Base-by-base conservation (phyloP, 2,329 filamentous ascomycete genomes). In the Colletotrichum sojae region DNA sequence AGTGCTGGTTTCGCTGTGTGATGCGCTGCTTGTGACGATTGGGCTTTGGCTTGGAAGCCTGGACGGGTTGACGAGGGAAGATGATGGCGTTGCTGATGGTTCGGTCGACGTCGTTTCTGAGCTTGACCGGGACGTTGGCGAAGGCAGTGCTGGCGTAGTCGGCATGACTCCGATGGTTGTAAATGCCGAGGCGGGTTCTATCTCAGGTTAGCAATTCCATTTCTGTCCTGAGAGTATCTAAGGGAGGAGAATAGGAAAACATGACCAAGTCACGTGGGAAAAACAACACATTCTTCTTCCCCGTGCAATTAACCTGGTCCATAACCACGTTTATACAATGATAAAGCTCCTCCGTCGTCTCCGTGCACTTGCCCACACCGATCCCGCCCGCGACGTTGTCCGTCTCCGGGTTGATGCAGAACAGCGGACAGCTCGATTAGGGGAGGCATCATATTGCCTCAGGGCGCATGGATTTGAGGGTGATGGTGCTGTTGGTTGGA, bases 391-490 rank as follows among this genome's bases (percentile, higher is more conserved):
- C 57, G 0, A 74, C 43, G 12, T 70, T 70, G 58, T 77, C 73
- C 6, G 60, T 22, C 10, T 72, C 56, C 12, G 69, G 69, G 22
- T 76, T 73, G n/a, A 76, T 72, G 70, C 79, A 82, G 61, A 81
- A 79, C 6, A 69, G 53, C 3, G 79, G 79, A 60, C 79, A 82
- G 15, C 68, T 71, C 16, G 72, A n/a, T n/a, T n/a, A n/a, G n/a
- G n/a, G n/a, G n/a, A n/a, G n/a, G n/a, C n/a, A n/a, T n/a, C n/a
- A n/a, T n/a, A n/a, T n/a, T n/a, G n/a, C n/a, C n/a, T n/a, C n/a
- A n/a, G n/a, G n/a, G n/a, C n/a, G n/a, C n/a, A n/a, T n/a, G n/a
- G n/a, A n/a, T n/a, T n/a, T n/a, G n/a, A n/a, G n/a, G n/a, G n/a
- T n/a, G n/a, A n/a, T n/a, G n/a, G n/a, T n/a, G n/a, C n/a, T n/a